Base-by-base conservation (phyloP, 306 rosid genomes). In the Chamaecrista fasciculata region DNA sequence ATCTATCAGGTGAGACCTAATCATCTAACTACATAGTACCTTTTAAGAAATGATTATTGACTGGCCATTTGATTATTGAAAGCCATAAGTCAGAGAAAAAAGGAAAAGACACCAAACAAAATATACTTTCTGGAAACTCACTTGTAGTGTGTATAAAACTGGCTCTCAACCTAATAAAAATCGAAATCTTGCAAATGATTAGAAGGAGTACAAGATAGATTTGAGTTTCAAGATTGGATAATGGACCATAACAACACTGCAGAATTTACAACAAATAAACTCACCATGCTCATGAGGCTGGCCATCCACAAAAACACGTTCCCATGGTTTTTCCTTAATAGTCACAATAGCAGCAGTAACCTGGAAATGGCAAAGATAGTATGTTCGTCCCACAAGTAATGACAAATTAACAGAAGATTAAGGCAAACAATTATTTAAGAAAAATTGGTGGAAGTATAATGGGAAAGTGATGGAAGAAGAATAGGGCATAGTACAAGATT, bases 291-390 rank as follows among this genome's bases (percentile, higher is more conserved):
- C 67, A 79, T 94, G 99, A 47, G 82, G 85, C 76, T 85, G 89
- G 67, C 96, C 96, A 71, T 87, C 86, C 48, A 89, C 52, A 62
- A 19, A 50, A 47, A 82, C 83, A 64, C 97, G 97, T 73, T 91
- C 97, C 99, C 99, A 94, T 8, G 99, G 96, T 77, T 88, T 94
- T 84, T 91, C 95, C 73, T 86, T 91, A 62, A 94, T 94, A 49
- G 78, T 91, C 50, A 91, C 86, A 44, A 82, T 80, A 47, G 99
- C 89, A 75, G 89, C 33, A 72, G 90, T 78, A 62, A 94, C 98
- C 98, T 90, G 72, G 69, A 47, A 23, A 76, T 62, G 31, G 20
- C 18, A 55, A 69, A 20, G 75, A 61, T 53, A 15, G 24, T 5
- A 11, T 51, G 62, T 50, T 11, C 31, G 7, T 46, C 33, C 48